A percentile compares a stretch with the other conserved stretches of the same genome.
phyloP scores from a whole-genome alignment of 1,139 yeast species.

The Spencermartinsiella ligniputridi region DNA sequence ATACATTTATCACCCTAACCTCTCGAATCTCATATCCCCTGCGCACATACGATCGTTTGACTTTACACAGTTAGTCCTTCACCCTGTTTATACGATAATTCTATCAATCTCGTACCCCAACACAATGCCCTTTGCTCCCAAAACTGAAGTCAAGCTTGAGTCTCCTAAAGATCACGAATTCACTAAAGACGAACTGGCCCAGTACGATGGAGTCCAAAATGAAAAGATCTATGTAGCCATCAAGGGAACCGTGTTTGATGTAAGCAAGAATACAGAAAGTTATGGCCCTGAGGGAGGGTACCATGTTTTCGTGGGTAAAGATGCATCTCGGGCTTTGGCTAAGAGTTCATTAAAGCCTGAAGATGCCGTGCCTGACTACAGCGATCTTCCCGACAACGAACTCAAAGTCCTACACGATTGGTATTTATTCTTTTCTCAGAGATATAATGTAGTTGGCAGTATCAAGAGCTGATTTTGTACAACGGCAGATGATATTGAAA shows the following conservation, averaged over 20 bases:
- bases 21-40: no score
- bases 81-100: no score
- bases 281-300: constrained; percentile 79
- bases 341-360: constrained; percentile 48
- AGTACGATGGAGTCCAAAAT: constrained; percentile 45
- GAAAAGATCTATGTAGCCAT: constrained; percentile 63
- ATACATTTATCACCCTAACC: no score
- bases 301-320: constrained; percentile 69
- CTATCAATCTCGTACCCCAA: no score
- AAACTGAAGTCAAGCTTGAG: constrained; percentile 44
- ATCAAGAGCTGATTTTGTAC: neutral
- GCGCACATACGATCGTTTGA: no score
- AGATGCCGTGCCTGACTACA: constrained; percentile 65
- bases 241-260: constrained; percentile 74
- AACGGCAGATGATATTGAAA: no score
- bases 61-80: no score
- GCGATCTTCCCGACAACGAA: constrained; percentile 59
- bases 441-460: constrained; percentile 48
- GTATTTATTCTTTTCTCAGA: constrained; percentile 77
- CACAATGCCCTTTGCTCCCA: constrained; percentile 41
- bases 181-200: constrained; percentile 39
- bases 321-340: constrained; percentile 67
- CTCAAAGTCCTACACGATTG: constrained; percentile 71
- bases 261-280: constrained; percentile 54
- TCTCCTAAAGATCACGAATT: constrained; percentile 45